A percentile compares a stretch with the other conserved stretches of the same genome.
phyloP scores from a whole-genome alignment of 2,329 filamentous ascomycete species.

The Thelonectria blattea region DNA sequence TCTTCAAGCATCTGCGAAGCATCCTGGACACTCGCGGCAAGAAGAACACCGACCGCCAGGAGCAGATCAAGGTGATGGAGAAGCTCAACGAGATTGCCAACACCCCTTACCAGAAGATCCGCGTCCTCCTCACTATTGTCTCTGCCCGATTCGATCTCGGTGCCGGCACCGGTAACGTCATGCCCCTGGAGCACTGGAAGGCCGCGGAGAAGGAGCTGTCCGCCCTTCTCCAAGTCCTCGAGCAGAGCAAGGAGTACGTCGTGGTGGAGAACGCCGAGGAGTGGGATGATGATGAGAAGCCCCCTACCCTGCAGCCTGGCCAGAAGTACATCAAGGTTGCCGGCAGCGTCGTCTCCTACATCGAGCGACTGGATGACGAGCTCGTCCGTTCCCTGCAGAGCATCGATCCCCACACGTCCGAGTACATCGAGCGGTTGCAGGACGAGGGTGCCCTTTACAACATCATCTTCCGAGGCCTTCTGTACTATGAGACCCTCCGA shows the following conservation, averaged over 20 bases:
- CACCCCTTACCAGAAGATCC: conserved; percentile 92
- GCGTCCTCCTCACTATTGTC: conserved; percentile 88
- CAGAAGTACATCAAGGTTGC: conserved; percentile 89
- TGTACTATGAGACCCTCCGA: conserved; percentile 85
- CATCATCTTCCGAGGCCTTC: conserved; percentile 83
- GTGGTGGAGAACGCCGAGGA: conserved; percentile 93
- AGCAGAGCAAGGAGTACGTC: conserved; percentile 79
- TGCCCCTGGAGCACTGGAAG: conserved; percentile 98
- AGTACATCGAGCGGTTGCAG: conserved; percentile 94
- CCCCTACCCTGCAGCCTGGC: conserved; percentile 72
- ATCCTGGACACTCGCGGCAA: conserved; percentile 97
- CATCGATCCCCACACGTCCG: conserved; percentile 97
- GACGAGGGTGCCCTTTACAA: conserved; percentile 93
- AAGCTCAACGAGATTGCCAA: conserved; percentile 88
- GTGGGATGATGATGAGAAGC: conserved; percentile 99
- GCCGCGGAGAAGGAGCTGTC: conserved; percentile 86
- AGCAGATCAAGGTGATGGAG: conserved; percentile 98
- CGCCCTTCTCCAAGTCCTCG: conserved; percentile 77
- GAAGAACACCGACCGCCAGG: conserved; percentile 95
- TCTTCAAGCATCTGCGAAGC: conserved; percentile 91
- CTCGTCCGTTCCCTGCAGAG: conserved; percentile 95
- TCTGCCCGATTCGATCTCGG: conserved; percentile 95
- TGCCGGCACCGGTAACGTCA: conserved; percentile 76
- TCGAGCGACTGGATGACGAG: conserved; percentile 96
- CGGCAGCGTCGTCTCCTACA: conserved; percentile 91